Conservation (phyloP, 2,329 filamentous ascomycete genomes). For the Tympanopsis confertula region DNA sequence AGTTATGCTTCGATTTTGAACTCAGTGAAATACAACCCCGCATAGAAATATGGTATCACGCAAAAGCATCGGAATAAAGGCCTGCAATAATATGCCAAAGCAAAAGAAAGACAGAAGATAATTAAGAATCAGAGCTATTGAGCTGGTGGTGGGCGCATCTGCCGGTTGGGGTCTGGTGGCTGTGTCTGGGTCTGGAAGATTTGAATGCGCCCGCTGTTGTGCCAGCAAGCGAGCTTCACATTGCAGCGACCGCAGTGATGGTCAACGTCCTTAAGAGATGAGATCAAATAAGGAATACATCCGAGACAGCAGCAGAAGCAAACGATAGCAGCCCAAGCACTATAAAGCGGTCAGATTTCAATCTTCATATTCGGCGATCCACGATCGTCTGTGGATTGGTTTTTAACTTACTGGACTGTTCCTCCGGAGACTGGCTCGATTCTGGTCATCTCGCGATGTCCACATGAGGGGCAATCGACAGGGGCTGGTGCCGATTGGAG, state of each 20-base stretch:
- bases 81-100: too few relatives aligned
- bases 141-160: too few relatives aligned
- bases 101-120: too few relatives aligned
- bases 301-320: conserved; percentile 15
- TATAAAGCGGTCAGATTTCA: not conserved
- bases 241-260: conserved; percentile 28
- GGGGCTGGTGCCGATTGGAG: conserved; percentile 5
- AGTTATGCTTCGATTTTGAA: too few relatives aligned
- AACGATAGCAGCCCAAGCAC: conserved; percentile 4
- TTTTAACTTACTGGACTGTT: conserved; percentile 4
- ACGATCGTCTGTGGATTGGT: not conserved
- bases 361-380: not conserved
- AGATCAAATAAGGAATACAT: conserved; percentile 27
- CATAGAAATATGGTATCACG: too few relatives aligned
- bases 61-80: too few relatives aligned
- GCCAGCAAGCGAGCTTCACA: conserved; percentile 25
- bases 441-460: conserved; percentile 5
- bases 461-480: conserved; percentile 7
- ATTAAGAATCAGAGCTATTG: too few relatives aligned
- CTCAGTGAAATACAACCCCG: too few relatives aligned
- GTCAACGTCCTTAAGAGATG: conserved; percentile 27
- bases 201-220: conserved; percentile 25
- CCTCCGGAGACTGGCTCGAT: conserved; percentile 3
- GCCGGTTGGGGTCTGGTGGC: too few relatives aligned
- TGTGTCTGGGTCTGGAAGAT: too few relatives aligned